Evolutionary conservation across 305 asterid species (phyloP).

Genomic region (Solanum hybrid): DNA sequence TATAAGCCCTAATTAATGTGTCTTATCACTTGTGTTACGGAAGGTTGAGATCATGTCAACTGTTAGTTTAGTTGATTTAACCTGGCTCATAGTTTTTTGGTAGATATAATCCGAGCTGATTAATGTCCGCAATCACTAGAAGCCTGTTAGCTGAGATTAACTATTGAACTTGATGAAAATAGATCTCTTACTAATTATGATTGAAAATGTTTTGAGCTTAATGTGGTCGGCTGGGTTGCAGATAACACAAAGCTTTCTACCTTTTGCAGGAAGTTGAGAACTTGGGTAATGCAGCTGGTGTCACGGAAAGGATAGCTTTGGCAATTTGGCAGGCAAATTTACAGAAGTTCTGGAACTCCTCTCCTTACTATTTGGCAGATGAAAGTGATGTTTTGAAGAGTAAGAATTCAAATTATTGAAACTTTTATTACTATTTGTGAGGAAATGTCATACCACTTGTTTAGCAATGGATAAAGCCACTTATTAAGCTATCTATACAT

Average conservation of each 20-base stretch:
- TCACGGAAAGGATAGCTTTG: slow-evolving; percentile 16
- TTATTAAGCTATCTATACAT: background rate
- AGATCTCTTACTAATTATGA: background rate
- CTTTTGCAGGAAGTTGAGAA: slow-evolving; percentile 39
- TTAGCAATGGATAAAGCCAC: background rate
- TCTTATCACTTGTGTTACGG: background rate
- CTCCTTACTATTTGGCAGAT: slow-evolving; percentile 48
- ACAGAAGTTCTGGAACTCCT: slow-evolving; percentile 32
- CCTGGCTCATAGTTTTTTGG: background rate
- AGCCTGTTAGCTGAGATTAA: background rate
- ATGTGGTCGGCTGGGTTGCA: background rate
- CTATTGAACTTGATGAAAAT: background rate
- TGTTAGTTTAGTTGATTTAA: background rate
- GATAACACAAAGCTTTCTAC: background rate
- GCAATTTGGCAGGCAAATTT: slow-evolving; percentile 31
- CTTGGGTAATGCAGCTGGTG: slow-evolving; percentile 31
- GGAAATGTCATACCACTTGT: background rate
- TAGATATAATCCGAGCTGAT: background rate
- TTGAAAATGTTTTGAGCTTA: background rate
- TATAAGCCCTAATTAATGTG: background rate
- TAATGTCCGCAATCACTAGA: background rate
- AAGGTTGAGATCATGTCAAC: background rate
- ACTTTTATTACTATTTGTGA: background rate
- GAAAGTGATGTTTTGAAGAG: slow-evolving; percentile 25
- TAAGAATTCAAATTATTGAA: slow-evolving; percentile 7